phyloP scores from a whole-genome alignment of 2,329 filamentous ascomycete genomes.

The Lecanoromycetidae sp. region DNA sequence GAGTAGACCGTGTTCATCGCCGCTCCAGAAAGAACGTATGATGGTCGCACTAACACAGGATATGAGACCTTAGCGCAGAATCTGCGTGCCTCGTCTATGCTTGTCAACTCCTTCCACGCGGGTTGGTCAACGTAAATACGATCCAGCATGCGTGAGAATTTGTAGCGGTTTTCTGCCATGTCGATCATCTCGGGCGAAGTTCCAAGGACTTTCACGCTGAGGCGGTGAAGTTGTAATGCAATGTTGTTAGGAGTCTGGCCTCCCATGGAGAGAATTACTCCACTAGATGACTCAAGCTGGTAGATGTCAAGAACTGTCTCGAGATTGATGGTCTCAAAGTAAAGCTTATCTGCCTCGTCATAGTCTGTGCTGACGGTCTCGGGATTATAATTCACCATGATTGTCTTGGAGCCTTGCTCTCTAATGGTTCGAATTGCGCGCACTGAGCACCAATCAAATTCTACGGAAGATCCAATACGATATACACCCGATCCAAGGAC shows the following conservation, averaged over 20 bases:
- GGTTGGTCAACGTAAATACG: slow-evolving; percentile 91
- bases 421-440: slow-evolving; percentile 83
- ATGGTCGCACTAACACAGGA: slow-evolving; percentile 87
- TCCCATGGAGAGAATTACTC: slow-evolving; percentile 90
- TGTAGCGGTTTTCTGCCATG: slow-evolving; percentile 91
- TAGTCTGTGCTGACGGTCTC: slow-evolving; percentile 87
- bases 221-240: slow-evolving; percentile 72
- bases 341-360: slow-evolving; percentile 85
- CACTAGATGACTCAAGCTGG: slow-evolving; percentile 67
- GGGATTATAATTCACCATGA: slow-evolving; percentile 92
- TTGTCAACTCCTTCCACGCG: slow-evolving; percentile 94
- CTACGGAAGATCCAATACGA: slow-evolving; percentile 91
- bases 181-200: slow-evolving; percentile 99
- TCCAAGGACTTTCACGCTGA: slow-evolving; percentile 84
- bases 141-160: slow-evolving; percentile 97
- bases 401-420: slow-evolving; percentile 73
- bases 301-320: slow-evolving; percentile 92
- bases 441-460: slow-evolving; percentile 99
- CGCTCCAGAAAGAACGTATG: slow-evolving; percentile 90
- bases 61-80: slow-evolving; percentile 88
- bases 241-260: slow-evolving; percentile 98
- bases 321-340: slow-evolving; percentile 90
- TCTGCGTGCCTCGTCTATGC: slow-evolving; percentile 73
- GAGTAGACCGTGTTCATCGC: slow-evolving; percentile 99
- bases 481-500: slow-evolving; percentile 93